Base-by-base conservation (phyloP, 805 yeast species). In the Zygoascus ofunaensis region DNA sequence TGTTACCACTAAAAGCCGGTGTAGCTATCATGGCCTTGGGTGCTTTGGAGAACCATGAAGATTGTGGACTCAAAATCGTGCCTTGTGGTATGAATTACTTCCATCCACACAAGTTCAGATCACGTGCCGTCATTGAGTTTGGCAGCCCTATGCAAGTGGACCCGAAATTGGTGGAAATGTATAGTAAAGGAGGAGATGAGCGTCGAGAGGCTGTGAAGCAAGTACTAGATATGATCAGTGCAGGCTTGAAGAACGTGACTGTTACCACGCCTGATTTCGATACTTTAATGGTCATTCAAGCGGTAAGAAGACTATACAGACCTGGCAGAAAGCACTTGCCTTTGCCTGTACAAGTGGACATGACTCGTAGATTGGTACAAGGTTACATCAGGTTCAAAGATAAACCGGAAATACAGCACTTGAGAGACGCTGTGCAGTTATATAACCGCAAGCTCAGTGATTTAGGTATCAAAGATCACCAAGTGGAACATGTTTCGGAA, bases 51-150 rank as follows among this genome's bases (percentile, higher is more conserved):
- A 72, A 77, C 48, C 75, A 84, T 54, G 87, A 92, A 0, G 73
- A 75, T 37, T 78, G 83, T 48, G 79, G 80, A 45, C 90, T 90
- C 3, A 79, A 80, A 55, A 86, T 90, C 53, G 94, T 92, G 12
- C 97, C 97, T 3, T 87, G 95, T 60, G 98, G 98, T 35, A 82
- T 92, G 90, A 90, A 90, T 64, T 90, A 90, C 64, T 90, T 90
- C 73, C 94, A 86, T 58, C 90, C 96, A 4, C 94, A 90, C 66
- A 87, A 85, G 61, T 90, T 92, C 66, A 75, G 98, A 62, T 86
- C 95, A 4, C 74, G 98, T 55, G 97, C 96, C 2, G 95, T 90
- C 15, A 74, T 92, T 39, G 98, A 90, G 64, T 90, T 89, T 65
- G 98, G 98, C 14, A 73, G 78, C 45, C 95, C 96, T 4, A 76